Evolutionary conservation across 176 grass and related monocot genomes (phyloP), one percentile per base, ranked within the genome.

Genomic region (Oryza rufipogon): DNA sequence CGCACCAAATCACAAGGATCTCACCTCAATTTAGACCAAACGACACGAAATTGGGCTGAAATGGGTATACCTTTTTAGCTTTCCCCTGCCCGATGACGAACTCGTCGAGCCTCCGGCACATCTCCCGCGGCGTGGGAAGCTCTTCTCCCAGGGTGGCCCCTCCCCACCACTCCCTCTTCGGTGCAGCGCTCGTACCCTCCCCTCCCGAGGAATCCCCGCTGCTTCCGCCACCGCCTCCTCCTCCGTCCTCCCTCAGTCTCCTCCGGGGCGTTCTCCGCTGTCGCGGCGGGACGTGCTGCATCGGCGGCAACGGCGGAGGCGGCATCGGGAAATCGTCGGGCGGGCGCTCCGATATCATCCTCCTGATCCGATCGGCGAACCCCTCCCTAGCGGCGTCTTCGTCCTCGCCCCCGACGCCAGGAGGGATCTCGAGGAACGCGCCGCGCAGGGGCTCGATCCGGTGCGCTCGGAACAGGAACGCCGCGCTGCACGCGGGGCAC

Each of bases 61-160:
- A 88, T 36, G 11, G 68, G 42, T 11, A 44, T 76, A 95, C 96
- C 96, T 98, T 98, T 73, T 98, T 98, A 34, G 96, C 93, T 65
- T 80, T 87, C 13, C 87, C 80, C 86, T 98, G 96, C 26, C 96
- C 96, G 70, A 98, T 92, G 85, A 98, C 89, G 89, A 98, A 98
- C 48, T 90, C 92, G 25, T 98, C 96, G 7, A 98, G 91, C 70
- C 83, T 84, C 74, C 91, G 76, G 64, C 89, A 95, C 83, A 95
- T 94, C 96, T 98, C 96, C 91, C 91, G 86, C 42, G 96, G 96
- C 78, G 96, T 98, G 23, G 92, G 87, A 56, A 98, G 84, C 89
- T 98, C 93, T 64, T 87, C 87, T 16, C 96, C 91, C 12, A 98
- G 70, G 86, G 68, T 95, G 9, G 89, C 90, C 70, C 91, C 93